Base-by-base conservation (phyloP, 2,329 filamentous ascomycete genomes). In the Trichoderma aggressivum region DNA sequence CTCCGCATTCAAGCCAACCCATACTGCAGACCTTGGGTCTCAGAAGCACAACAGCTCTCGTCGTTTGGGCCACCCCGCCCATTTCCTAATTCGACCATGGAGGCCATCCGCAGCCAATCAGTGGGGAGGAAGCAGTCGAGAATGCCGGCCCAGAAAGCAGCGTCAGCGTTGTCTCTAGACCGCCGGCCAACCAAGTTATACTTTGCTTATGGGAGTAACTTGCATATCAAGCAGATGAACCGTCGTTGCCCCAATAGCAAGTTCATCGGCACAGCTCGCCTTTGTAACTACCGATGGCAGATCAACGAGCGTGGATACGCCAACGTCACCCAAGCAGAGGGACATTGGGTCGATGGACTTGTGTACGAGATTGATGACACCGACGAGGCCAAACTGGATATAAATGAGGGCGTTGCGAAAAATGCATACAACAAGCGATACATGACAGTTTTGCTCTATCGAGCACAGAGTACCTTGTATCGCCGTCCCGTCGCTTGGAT, bases 281-380 rank as follows among this genome's bases (percentile, higher is more conserved):
- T 85, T n/a, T 72, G 74, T 26, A 77, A 81, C 72, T 80, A 82
- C 73, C 77, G 79, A 36, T 85, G 83, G 80, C 82, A 84, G 75
- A 85, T 85, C 79, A 85, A 85, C 75, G 78, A 84, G 76, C 80
- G 83, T 28, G 83, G 83, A 32, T 84, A 80, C 64, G 84, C 83
- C 71, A 85, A 85, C 73, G 78, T 85, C 32, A 70, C 83, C 18
- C 74, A 75, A 55, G 74, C 76, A 12, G 70, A 77, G 30, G 80
- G 79, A 7, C 77, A 77, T 36, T 79, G 77, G 75, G 82, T 84
- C 14, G 79, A 83, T 56, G 82, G 82, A 6, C 80, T 84, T 21
- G 77, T 82, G n/a, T 84, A 81, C 71, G 78, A 80, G 70, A 80
- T 84, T 64, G 78, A 79, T 70, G 66, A 74, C 2, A 68, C 71